Evolutionary conservation across 768 basidiomycete genomes (phyloP), one percentile per base, ranked within the genome.

Genomic region (Cystofilobasidium capitatum): DNA sequence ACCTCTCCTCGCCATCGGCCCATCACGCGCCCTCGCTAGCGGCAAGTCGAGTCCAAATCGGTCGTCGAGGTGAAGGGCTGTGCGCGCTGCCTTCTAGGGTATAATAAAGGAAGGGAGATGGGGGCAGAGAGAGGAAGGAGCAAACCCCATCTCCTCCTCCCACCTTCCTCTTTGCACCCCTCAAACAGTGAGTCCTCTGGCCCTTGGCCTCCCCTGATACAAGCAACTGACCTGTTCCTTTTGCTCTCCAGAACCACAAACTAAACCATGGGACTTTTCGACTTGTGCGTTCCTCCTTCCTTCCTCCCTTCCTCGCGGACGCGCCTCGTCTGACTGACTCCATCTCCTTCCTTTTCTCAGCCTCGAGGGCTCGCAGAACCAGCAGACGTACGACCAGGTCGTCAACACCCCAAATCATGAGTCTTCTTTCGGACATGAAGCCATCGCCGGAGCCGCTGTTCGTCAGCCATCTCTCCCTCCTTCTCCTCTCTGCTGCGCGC

Each of bases 321-420:
- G 8, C 49, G 49, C 8, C 20, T 31, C 31, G 5, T 16, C 51
- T 7, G 29, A 16, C 9, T 13, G 8, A 26, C 10, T 8, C 13
- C 29, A 14, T 8, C 1, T 5, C 31, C 31, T 1, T 17, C 42
- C 20, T 39, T 42, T 13, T n/a, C 29, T 44, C 44, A 12, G 26
- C 44, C 42, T 62, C 42, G 60, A 62, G 42, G 60, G 60, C 24
- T 42, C 40, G 31, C 20, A 42, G 16, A 42, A 62, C 20, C 42
- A 62, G 31, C 40, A 62, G 40, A 16, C 24, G 10, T 39, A 39
- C 16, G 4, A 42, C 1, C 60, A 62, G 31, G 44, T 62, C 31
- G 10, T 44, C 1, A 44, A 62, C 29, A 29, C 40, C 10, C 39
- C 58, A 20, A 24, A 47, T 12, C 60, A 62, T 31, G 17, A 47